These are phyloP conservation scores for Phytophthora macrochlamydospora DNA, from an alignment of 352 stramenopile species.

Conservation along the genomic window DNA sequence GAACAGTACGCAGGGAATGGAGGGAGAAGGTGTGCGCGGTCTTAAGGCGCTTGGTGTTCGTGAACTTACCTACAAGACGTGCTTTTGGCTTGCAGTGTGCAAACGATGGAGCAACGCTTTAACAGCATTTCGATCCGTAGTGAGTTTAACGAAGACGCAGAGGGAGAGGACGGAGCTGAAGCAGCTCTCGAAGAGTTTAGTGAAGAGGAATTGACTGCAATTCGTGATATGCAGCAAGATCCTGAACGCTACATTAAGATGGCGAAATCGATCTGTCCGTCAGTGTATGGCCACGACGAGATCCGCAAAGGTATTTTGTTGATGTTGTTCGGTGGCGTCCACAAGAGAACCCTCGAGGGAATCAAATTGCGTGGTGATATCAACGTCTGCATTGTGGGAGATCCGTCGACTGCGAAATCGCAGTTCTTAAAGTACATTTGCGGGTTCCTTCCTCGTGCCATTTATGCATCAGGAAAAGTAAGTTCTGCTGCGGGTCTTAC, in stretches of 20 bases:
- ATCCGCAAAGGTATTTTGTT: slow-evolving; percentile 94
- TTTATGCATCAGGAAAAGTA: slow-evolving; percentile 99
- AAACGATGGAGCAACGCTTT: slow-evolving; percentile 91
- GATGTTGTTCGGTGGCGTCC: slow-evolving; percentile 98
- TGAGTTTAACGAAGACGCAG: slow-evolving; percentile 65
- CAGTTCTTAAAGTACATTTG: slow-evolving; percentile 99
- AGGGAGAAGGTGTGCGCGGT: slow-evolving; percentile 93
- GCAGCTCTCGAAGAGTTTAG: slow-evolving; percentile 82
- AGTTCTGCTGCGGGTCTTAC: slow-evolving; percentile 98
- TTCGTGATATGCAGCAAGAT: slow-evolving; percentile 92
- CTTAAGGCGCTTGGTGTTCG: slow-evolving; percentile 95
- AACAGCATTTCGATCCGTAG: slow-evolving; percentile 88
- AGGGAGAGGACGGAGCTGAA: slow-evolving; percentile 29
- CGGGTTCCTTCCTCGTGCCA: slow-evolving; percentile 91
- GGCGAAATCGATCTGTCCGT: slow-evolving; percentile 95
- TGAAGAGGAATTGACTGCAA: slow-evolving; percentile 92
- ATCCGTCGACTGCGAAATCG: slow-evolving; percentile 98
- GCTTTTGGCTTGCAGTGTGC: slow-evolving; percentile 96
- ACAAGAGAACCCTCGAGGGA: slow-evolving; percentile 97
- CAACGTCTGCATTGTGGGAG: slow-evolving; percentile 99
- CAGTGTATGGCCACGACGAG: slow-evolving; percentile 98
- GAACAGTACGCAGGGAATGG: slow-evolving; percentile 80
- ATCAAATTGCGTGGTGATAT: slow-evolving; percentile 99
- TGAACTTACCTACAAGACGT: slow-evolving; percentile 98
- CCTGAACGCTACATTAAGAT: slow-evolving; percentile 93